Evolutionary conservation across 2,329 filamentous ascomycete species (phyloP).

Genomic region (Claviceps pusilla): DNA sequence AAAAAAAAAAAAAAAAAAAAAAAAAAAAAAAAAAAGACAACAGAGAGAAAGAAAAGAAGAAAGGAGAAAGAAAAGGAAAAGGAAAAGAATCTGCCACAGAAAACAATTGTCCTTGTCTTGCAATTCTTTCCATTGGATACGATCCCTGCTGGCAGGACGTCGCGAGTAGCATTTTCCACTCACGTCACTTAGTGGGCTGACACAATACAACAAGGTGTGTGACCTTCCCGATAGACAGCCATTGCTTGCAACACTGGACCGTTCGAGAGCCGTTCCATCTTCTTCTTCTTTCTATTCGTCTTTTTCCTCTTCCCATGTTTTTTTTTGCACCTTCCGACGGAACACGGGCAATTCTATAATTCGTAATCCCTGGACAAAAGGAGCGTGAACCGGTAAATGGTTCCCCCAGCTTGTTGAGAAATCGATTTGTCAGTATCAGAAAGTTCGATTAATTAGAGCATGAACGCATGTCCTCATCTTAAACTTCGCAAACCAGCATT

Average conservation of each 20-base stretch:
- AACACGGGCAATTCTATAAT: background rate
- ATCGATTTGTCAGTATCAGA: background rate
- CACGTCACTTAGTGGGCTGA: background rate
- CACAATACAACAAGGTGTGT: background rate
- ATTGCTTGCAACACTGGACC: constrained; percentile 2
- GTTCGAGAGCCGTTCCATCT: background rate
- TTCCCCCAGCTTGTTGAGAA: background rate
- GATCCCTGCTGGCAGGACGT: background rate
- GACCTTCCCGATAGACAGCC: constrained; percentile 1
- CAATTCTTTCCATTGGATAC: background rate
- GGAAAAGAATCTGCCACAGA: background rate
- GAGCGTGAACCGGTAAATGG: background rate
- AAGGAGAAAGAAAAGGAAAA: background rate
- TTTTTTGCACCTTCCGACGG: background rate
- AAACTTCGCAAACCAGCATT: background rate
- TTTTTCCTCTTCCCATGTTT: background rate
- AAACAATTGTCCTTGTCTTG: background rate
- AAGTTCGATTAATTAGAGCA: background rate
- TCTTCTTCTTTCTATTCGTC: background rate
- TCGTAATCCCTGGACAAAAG: background rate
- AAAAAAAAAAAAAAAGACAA: background rate
- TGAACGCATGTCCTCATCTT: background rate
- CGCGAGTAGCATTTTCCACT: background rate
- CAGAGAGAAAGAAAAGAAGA: background rate
- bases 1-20: no score